Conservation (phyloP, 179 eudicot species). For the Spinacia oleracea region DNA sequence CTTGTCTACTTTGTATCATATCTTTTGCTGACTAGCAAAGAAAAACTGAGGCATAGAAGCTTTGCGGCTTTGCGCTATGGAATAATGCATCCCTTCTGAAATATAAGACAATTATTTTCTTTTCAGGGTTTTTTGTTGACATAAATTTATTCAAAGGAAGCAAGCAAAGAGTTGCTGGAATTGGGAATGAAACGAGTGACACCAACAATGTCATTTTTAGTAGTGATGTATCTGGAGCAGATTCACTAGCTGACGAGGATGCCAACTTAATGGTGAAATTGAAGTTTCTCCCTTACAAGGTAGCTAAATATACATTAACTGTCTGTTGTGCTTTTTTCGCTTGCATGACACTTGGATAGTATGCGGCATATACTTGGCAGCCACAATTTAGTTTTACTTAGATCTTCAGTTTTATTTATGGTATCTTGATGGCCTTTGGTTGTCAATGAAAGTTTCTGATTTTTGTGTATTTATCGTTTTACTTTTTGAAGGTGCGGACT, state of each 20-base stretch:
- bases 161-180: slow-evolving; percentile 45
- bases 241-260: slow-evolving; percentile 91
- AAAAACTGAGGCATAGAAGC: neutral
- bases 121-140: slow-evolving; percentile 92
- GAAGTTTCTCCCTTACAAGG: slow-evolving; percentile 95
- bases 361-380: neutral
- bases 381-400: neutral
- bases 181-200: slow-evolving; percentile 33
- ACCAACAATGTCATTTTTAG: slow-evolving; percentile 26
- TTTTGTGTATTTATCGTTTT: neutral
- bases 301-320: slow-evolving; percentile 14
- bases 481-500: slow-evolving; percentile 68
- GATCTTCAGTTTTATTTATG: neutral
- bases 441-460: neutral
- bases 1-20: neutral
- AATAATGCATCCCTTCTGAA: neutral
- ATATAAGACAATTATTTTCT: slow-evolving; percentile 10
- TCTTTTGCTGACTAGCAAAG: neutral
- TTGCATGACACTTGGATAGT: neutral
- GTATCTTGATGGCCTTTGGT: neutral
- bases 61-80: too few species aligned
- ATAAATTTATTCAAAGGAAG: slow-evolving; percentile 68
- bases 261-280: slow-evolving; percentile 94
- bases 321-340: neutral
- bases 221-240: slow-evolving; percentile 37